phyloP scores from a whole-genome alignment of 805 yeast genomes.

The Sporopachydermia lactativora region DNA sequence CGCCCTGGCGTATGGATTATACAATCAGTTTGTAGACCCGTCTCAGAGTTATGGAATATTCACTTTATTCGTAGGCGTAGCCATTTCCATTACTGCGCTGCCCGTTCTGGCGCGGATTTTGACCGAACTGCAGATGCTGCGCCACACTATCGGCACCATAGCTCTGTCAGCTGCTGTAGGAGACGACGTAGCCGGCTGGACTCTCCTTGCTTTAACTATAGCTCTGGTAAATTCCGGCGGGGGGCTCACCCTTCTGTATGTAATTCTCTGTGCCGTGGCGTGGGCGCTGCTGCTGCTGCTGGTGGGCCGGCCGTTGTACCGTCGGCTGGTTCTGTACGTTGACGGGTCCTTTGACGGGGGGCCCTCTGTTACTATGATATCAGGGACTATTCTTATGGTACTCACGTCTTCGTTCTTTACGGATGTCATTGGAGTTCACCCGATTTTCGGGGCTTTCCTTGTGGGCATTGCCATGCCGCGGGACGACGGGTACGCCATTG shows the following conservation, averaged over 20 bases:
- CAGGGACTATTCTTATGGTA: slow-evolving; percentile 42
- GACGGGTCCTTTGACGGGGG: slow-evolving; percentile 43
- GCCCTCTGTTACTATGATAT: slow-evolving; percentile 42
- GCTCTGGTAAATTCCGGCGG: slow-evolving; percentile 62
- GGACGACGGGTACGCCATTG: slow-evolving; percentile 58
- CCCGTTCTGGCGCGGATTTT: slow-evolving; percentile 73
- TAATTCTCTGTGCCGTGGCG: slow-evolving; percentile 48
- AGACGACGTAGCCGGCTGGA: slow-evolving; percentile 75
- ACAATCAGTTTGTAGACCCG: slow-evolving; percentile 26
- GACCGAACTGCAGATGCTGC: slow-evolving; percentile 55
- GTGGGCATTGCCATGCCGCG: slow-evolving; percentile 66
- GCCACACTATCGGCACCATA: slow-evolving; percentile 44
- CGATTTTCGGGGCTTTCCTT: slow-evolving; percentile 76
- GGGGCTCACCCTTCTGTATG: slow-evolving; percentile 57
- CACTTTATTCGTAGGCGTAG: slow-evolving; percentile 72
- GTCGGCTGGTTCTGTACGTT: slow-evolving; percentile 19
- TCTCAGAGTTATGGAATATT: slow-evolving; percentile 51
- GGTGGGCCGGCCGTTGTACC: slow-evolving; percentile 39
- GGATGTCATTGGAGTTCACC: slow-evolving; percentile 75
- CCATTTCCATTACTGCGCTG: slow-evolving; percentile 74
- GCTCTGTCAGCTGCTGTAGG: slow-evolving; percentile 78
- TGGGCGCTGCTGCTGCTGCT: slow-evolving; percentile 51
- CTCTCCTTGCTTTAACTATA: slow-evolving; percentile 58
- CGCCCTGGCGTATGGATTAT: slow-evolving; percentile 53
- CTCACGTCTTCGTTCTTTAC: slow-evolving; percentile 64